Evolutionary conservation across 139 green algal genomes (phyloP).

Genomic region (Limnomonas spitsbergensis): DNA sequence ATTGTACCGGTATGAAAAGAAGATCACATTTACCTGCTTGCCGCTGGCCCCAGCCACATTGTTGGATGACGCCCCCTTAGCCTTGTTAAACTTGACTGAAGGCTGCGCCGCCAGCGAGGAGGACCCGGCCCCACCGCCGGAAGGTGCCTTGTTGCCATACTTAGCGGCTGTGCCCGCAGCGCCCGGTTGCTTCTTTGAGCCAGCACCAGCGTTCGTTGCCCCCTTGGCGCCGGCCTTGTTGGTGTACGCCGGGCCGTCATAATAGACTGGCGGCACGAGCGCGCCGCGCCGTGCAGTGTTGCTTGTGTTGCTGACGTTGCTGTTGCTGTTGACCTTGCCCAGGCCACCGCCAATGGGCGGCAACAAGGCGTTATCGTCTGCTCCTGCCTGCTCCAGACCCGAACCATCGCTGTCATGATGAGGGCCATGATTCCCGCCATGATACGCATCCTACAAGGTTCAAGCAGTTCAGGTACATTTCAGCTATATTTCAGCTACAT

Average conservation of each 20-base stretch:
- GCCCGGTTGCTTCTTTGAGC: background rate
- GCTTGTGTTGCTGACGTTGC: background rate
- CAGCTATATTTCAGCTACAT: no score
- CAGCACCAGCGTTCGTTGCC: background rate
- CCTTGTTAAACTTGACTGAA: conserved; percentile 5
- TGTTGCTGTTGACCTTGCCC: background rate
- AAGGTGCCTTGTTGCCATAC: background rate
- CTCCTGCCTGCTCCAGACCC: background rate
- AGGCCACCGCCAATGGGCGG: background rate
- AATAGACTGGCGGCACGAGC: background rate
- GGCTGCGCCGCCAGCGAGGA: background rate
- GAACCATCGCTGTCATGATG: background rate
- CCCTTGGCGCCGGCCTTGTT: background rate
- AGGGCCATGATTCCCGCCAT: no score
- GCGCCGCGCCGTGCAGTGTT: background rate
- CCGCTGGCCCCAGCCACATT: background rate
- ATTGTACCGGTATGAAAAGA: no score
- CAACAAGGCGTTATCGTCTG: background rate
- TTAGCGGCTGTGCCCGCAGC: background rate
- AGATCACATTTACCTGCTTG: no score
- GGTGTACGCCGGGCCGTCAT: background rate
- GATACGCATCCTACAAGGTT: no score
- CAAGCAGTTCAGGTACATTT: no score
- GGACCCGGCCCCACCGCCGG: background rate
- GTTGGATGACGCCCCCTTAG: background rate